These are phyloP conservation scores for Rhododendron ferrugineum DNA, from an alignment of 148 eudicot genomes.

Conservation along the genomic window DNA sequence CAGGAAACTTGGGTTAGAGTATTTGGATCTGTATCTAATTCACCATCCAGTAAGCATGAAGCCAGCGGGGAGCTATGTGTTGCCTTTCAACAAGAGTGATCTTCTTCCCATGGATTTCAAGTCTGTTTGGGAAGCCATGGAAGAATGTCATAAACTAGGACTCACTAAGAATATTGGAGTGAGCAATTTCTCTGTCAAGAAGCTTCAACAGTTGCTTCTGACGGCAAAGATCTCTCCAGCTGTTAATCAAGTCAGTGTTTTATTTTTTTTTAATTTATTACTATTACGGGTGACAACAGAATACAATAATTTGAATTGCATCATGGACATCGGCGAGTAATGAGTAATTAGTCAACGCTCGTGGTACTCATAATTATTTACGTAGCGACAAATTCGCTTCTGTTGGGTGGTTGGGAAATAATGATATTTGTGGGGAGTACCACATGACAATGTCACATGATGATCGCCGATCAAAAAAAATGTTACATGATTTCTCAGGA, in stretches of 20 bases:
- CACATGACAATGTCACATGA: too few relatives aligned
- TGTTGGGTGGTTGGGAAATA: too few relatives aligned
- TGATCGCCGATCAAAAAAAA: too few relatives aligned
- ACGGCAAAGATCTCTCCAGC: conserved; percentile 18
- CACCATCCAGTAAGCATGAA: conserved; percentile 18
- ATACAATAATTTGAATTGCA: too few relatives aligned
- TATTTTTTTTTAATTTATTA: too few relatives aligned
- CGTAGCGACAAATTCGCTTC: too few relatives aligned
- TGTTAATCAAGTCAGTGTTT: conserved; percentile 15
- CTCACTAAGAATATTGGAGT: conserved; percentile 22
- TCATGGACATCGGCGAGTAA: too few relatives aligned
- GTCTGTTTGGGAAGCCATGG: conserved; percentile 27
- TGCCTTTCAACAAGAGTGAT: conserved; percentile 4
- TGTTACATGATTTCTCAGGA: too few relatives aligned
- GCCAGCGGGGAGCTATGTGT: neutral
- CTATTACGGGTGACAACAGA: too few relatives aligned
- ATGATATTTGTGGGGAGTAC: too few relatives aligned
- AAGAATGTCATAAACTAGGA: conserved; percentile 18
- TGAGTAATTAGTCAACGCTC: too few relatives aligned
- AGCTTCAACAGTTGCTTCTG: conserved; percentile 9
- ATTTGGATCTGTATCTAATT: conserved; percentile 24
- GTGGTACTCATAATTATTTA: too few relatives aligned
- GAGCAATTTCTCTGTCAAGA: conserved; percentile 22
- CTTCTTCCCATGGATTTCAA: conserved; percentile 20
- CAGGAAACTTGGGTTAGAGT: conserved; percentile 22